phyloP scores from a whole-genome alignment of 768 basidiomycete species.

The Gloeophyllum trabeum region DNA sequence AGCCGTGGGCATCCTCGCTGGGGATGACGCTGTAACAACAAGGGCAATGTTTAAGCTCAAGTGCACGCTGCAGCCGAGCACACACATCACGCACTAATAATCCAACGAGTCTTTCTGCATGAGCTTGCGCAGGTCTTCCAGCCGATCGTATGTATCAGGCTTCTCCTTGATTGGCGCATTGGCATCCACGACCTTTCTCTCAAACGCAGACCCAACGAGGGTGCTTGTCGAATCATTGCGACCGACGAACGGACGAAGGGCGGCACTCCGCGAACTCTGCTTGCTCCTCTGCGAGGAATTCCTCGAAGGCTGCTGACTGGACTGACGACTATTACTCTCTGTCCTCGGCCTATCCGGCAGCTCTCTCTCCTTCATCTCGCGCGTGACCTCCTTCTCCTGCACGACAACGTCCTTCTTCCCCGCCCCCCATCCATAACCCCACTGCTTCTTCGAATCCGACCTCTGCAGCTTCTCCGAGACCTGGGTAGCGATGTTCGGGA shows the following conservation, averaged over 20 bases:
- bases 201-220: slow-evolving; percentile 62
- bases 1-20: slow-evolving; percentile 73
- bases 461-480: slow-evolving; percentile 15
- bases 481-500: slow-evolving; percentile 9
- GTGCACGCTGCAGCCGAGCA: slow-evolving; percentile 5
- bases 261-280: slow-evolving; percentile 2
- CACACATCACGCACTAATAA: slow-evolving; percentile 50
- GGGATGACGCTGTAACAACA: slow-evolving; percentile 57
- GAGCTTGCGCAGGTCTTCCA: slow-evolving; percentile 50
- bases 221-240: slow-evolving; percentile 62
- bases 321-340: slow-evolving; percentile 7
- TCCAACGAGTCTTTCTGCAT: slow-evolving; percentile 63
- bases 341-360: slow-evolving; percentile 12
- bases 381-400: slow-evolving; percentile 18
- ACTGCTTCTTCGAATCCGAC: slow-evolving; percentile 23
- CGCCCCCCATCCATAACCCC: slow-evolving; percentile 60
- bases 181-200: slow-evolving; percentile 58
- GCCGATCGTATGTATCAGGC: slow-evolving; percentile 46
- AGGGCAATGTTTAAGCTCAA: slow-evolving; percentile 8
- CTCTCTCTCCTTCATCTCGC: slow-evolving; percentile 17
- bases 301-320: slow-evolving; percentile 5
- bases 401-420: slow-evolving; percentile 38
- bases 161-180: slow-evolving; percentile 35
- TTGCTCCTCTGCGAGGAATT: not conserved
- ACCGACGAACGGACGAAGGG: slow-evolving; percentile 27